phyloP scores from a whole-genome alignment of 2,329 filamentous ascomycete genomes.

The Chrysoporthe puriensis region DNA sequence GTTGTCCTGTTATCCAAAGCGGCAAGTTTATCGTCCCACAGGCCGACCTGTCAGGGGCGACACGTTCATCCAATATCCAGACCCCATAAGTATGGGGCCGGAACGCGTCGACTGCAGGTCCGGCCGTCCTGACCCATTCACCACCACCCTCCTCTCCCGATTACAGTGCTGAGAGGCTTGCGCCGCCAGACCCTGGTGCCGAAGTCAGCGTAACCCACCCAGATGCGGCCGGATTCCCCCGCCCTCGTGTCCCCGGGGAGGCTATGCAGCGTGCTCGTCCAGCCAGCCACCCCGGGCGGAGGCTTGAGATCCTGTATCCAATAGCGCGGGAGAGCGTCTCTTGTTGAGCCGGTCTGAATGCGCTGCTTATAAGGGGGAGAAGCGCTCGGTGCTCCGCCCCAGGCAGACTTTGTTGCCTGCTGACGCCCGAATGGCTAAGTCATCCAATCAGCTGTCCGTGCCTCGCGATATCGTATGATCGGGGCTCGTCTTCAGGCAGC shows the following conservation, averaged over 20 bases:
- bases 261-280: conserved; percentile 5
- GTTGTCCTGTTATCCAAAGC: neutral
- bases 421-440: neutral
- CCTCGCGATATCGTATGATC: neutral
- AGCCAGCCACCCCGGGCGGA: neutral
- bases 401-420: conserved; percentile 1
- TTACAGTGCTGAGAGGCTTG: conserved; percentile 27
- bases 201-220: conserved; percentile 2
- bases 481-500: no score
- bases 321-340: neutral
- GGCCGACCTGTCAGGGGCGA: neutral
- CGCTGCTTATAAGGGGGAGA: neutral
- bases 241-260: neutral
- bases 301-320: neutral
- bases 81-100: no score
- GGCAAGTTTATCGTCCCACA: neutral
- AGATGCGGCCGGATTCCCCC: neutral
- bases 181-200: neutral
- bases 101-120: no score
- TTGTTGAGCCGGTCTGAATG: neutral
- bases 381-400: conserved; percentile 2
- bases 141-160: neutral
- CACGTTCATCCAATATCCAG: neutral
- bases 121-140: neutral
- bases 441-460: neutral